Evolutionary conservation across 2,329 filamentous ascomycete species (phyloP).

Genomic region (Pseudogymnoascus sp.): DNA sequence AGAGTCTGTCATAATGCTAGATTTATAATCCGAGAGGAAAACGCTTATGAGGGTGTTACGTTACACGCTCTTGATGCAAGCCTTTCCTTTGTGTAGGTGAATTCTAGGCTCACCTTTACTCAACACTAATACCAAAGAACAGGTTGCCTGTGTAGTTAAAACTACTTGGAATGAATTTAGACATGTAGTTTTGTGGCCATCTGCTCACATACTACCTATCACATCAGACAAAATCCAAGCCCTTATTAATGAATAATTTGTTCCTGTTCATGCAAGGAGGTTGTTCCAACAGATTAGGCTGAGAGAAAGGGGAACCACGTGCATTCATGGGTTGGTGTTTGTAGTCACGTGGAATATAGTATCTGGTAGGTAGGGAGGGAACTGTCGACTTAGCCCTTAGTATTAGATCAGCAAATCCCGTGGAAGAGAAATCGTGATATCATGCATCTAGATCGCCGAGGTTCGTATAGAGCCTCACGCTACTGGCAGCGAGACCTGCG

Average conservation of each 20-base stretch:
- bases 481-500: neutral
- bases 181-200: neutral
- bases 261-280: neutral
- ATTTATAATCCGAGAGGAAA: neutral
- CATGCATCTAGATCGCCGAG: neutral
- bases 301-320: slow-evolving; percentile 1
- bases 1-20: neutral
- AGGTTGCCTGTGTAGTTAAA: neutral
- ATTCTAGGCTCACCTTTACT: neutral
- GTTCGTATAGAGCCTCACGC: neutral
- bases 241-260: neutral
- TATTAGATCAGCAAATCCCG: neutral
- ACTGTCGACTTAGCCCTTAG: neutral
- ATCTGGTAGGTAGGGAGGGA: neutral
- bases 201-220: neutral
- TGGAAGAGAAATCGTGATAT: neutral
- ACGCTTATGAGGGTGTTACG: neutral
- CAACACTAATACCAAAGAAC: neutral
- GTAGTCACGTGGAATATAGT: neutral
- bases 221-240: neutral
- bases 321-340: neutral
- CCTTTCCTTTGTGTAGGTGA: neutral
- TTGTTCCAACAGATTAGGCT: neutral
- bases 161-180: neutral
- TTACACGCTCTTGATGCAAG: neutral